A percentile compares a stretch with the other conserved stretches of the same genome.
phyloP scores from a whole-genome alignment of 805 yeast species.

The Hermanozyma aechmeae region DNA sequence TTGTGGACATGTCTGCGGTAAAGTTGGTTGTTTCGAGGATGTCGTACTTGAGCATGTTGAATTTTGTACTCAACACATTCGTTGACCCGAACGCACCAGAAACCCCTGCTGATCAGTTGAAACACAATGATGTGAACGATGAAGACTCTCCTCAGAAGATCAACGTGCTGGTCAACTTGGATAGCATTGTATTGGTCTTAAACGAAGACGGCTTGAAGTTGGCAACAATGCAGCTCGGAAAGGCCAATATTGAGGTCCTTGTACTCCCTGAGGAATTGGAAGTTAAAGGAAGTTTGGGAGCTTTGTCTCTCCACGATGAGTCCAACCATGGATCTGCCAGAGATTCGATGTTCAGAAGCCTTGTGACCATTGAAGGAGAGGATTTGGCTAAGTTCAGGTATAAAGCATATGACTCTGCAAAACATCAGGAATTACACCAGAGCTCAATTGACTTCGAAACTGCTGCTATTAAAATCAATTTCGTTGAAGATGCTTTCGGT shows the following conservation, averaged over 20 bases:
- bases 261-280: slow-evolving; percentile 73
- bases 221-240: slow-evolving; percentile 68
- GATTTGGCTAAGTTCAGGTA: slow-evolving; percentile 75
- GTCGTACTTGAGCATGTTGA: slow-evolving; percentile 68
- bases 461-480: slow-evolving; percentile 67
- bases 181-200: slow-evolving; percentile 63
- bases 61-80: slow-evolving; percentile 78
- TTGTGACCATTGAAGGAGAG: slow-evolving; percentile 74
- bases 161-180: slow-evolving; percentile 57
- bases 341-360: slow-evolving; percentile 50
- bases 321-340: slow-evolving; percentile 52
- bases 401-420: slow-evolving; percentile 61
- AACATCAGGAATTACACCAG: slow-evolving; percentile 40
- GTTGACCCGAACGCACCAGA: slow-evolving; percentile 68
- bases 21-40: slow-evolving; percentile 67
- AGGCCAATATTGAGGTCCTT: slow-evolving; percentile 59
- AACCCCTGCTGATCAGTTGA: slow-evolving; percentile 59
- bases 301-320: slow-evolving; percentile 69
- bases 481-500: slow-evolving; percentile 73
- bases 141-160: slow-evolving; percentile 66
- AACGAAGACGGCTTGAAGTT: slow-evolving; percentile 78
- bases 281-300: slow-evolving; percentile 66
- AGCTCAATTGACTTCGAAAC: slow-evolving; percentile 55
- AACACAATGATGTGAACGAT: slow-evolving; percentile 55
- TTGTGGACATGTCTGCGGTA: slow-evolving; percentile 69